Evolutionary conservation across 2,329 filamentous ascomycete species (phyloP), one percentile per base, ranked within the genome.

Genomic region (Colletotrichum australisinense): DNA sequence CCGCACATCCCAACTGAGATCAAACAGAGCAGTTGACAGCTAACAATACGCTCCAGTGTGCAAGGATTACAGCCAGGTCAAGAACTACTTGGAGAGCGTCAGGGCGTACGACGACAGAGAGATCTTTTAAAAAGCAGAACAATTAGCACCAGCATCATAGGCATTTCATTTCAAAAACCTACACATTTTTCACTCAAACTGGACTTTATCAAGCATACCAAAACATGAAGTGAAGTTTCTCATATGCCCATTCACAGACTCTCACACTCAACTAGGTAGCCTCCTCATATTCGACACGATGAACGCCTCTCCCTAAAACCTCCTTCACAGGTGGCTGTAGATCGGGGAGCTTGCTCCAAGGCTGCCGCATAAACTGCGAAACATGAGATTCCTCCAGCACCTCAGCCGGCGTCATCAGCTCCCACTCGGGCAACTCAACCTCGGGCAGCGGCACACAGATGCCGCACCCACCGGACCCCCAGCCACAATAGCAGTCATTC

Each of bases 71-170:
- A 77, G 76, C 64, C 78, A 86, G 74, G 84, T 86, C 67, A 82
- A 81, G 65, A 73, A 69, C 7, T 86, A 86, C 67, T 77, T 86
- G 35, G 85, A 86, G 76, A 81, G 83, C 67, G 84, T 86, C 28
- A 80, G 85, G 49, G 84, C 84, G 2, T 85, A 86, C 68, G 84
- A 86, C 63, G 83, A 85, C 74, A 82, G 84, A 73, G 75, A 84
- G 28, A 86, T 86, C 66, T 85, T 84, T 73, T 86, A 77, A 19
- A 62, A 2, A 38, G 35, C 28, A 60, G 49, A 35, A 42, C 24
- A n/a, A 49, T n/a, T 11, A 49, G 42, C 42, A 49, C 42, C 42
- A 22, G 42, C 42, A 49, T 49, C 42, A 22, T 58, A 19, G 22
- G 32, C 38, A 35, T 63, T 42, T 69, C 42, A 46, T 58, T 52